These are phyloP conservation scores for Yamadazyma kitorensis DNA, from an alignment of 805 yeast genomes.

Conservation along the genomic window DNA sequence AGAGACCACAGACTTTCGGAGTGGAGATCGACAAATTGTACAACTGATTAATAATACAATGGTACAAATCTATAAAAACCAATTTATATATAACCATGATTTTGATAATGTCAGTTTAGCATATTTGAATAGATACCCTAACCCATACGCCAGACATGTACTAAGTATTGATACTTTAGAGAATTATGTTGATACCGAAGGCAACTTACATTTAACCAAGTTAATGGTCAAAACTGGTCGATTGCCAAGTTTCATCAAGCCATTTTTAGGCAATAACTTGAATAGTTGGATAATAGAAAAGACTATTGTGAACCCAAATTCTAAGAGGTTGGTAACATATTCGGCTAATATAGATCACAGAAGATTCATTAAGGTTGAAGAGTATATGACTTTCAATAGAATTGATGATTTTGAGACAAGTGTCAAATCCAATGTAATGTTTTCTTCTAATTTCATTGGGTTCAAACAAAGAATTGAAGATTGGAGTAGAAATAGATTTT, in stretches of 20 bases:
- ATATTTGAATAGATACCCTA: constrained; percentile 58
- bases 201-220: constrained; percentile 68
- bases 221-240: constrained; percentile 76
- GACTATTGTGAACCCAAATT: constrained; percentile 64
- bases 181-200: constrained; percentile 54
- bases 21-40: too few relatives aligned
- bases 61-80: constrained; percentile 36
- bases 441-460: constrained; percentile 66
- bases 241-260: constrained; percentile 75
- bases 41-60: too few relatives aligned
- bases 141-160: constrained; percentile 85
- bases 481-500: constrained; percentile 74
- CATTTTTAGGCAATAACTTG: constrained; percentile 66
- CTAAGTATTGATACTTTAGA: constrained; percentile 76
- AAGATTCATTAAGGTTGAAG: constrained; percentile 74
- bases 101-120: constrained; percentile 76
- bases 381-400: constrained; percentile 56
- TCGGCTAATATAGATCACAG: constrained; percentile 84
- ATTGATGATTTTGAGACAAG: constrained; percentile 34
- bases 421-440: constrained; percentile 61
- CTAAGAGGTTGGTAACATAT: constrained; percentile 58
- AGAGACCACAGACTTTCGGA: too few relatives aligned
- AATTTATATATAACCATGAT: constrained; percentile 39
- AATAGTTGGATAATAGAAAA: constrained; percentile 82
- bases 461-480: constrained; percentile 73